A percentile compares a stretch with the other conserved stretches of the same genome.
Conservation (phyloP, 2,329 filamentous ascomycete genomes). For the Fusarium cyanostomum region DNA sequence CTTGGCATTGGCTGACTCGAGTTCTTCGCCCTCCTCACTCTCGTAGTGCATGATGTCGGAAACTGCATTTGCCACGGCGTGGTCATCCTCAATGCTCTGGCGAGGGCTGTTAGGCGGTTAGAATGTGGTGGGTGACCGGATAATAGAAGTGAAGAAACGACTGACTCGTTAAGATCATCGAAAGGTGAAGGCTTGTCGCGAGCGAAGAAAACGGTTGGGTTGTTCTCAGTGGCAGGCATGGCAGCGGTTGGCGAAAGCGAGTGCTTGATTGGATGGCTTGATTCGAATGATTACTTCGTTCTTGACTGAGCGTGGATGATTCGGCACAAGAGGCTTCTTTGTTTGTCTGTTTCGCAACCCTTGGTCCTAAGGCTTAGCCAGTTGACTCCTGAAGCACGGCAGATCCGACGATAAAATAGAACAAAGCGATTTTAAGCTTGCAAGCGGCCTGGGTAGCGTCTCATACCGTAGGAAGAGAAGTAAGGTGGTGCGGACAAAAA, state of each 20-base stretch:
- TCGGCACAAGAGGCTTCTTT: not conserved
- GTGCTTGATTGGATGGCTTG: not conserved
- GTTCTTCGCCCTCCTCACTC: not conserved
- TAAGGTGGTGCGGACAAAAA: not conserved
- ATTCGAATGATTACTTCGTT: too few species aligned
- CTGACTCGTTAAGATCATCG: constrained; percentile 28
- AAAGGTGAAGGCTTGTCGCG: constrained; percentile 23
- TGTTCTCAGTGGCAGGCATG: constrained; percentile 25
- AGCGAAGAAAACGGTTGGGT: constrained; percentile 34
- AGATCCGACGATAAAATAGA: too few species aligned
- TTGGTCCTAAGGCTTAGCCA: not conserved
- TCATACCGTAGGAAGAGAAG: not conserved
- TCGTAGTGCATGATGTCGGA: constrained; percentile 25
- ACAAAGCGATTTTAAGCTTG: too few species aligned
- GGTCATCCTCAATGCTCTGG: constrained; percentile 20
- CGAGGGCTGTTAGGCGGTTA: constrained; percentile 16
- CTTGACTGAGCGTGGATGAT: too few species aligned
- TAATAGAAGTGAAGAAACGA: not conserved
- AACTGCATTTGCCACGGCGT: not conserved
- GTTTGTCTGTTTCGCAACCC: not conserved
- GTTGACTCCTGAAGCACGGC: not conserved
- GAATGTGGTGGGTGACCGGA: not conserved
- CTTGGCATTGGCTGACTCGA: not conserved
- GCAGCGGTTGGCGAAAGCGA: not conserved
- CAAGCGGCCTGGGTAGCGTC: not conserved